phyloP scores from a whole-genome alignment of 352 stramenopile species.

The Pythium rishiriense region DNA sequence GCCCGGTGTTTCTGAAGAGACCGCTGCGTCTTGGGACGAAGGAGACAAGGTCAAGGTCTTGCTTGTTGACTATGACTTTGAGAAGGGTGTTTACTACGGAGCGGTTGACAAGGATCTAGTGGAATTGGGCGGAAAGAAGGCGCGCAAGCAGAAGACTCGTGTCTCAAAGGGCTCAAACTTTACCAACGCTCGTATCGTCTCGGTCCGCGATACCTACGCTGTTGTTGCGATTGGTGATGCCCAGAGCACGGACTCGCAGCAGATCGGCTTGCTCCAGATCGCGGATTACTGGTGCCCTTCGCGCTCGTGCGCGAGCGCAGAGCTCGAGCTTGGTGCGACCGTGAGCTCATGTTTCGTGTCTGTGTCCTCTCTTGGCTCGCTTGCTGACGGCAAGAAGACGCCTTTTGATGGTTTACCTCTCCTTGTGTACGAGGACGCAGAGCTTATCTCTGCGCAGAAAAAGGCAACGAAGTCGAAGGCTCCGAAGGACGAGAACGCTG shows the following conservation, averaged over 20 bases:
- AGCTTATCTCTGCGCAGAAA: constrained; percentile 31
- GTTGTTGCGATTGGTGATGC: constrained; percentile 63
- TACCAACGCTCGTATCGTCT: constrained; percentile 41
- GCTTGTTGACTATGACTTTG: constrained; percentile 85
- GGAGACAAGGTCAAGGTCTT: constrained; percentile 71
- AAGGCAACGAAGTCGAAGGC: constrained; percentile 33
- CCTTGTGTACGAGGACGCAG: constrained; percentile 56
- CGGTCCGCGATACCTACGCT: constrained; percentile 56
- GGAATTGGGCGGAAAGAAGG: constrained; percentile 64
- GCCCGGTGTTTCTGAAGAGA: constrained; percentile 34
- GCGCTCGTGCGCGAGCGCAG: constrained; percentile 45
- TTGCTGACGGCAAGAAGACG: constrained; percentile 37
- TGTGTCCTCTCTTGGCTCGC: constrained; percentile 39
- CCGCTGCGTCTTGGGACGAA: constrained; percentile 49
- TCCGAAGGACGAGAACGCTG: constrained; percentile 32
- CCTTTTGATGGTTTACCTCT: constrained; percentile 79
- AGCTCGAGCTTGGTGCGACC: constrained; percentile 50
- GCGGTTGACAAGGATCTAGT: constrained; percentile 48
- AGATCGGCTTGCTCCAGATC: constrained; percentile 70
- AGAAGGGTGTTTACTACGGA: constrained; percentile 82
- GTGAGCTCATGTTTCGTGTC: constrained; percentile 44
- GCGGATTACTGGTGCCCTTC: constrained; percentile 80
- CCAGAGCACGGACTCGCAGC: constrained; percentile 26
- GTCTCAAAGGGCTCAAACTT: constrained; percentile 48
- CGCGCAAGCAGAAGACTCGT: constrained; percentile 60